Percentiles rank a stretch among this genome's conserved stretches.
These are phyloP conservation scores for Geum urbanum DNA, from an alignment of 306 rosid genomes.

Conservation along the genomic window DNA sequence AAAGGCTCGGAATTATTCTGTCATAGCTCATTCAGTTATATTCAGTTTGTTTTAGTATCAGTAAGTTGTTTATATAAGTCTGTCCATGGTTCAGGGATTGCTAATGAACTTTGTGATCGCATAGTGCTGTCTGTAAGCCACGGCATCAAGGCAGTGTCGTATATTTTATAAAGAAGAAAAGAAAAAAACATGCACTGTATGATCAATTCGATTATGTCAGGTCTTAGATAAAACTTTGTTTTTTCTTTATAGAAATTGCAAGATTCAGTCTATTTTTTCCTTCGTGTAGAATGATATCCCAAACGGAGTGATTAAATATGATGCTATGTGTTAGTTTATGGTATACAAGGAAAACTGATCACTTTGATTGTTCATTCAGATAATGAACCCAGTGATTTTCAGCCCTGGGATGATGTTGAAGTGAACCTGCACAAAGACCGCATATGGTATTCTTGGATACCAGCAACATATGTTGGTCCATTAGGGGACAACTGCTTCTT, in stretches of 20 bases:
- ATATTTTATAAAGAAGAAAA: no score
- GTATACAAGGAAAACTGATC: neutral
- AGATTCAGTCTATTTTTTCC: no score
- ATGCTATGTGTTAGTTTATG: neutral
- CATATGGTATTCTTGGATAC: constrained; percentile 9
- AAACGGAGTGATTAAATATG: neutral
- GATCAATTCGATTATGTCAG: no score
- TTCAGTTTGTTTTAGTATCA: no score
- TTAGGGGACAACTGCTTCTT: constrained; percentile 10
- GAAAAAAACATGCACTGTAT: no score
- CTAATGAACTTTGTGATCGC: no score
- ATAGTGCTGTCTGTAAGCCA: neutral
- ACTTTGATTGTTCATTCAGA: constrained; percentile 6
- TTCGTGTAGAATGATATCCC: neutral
- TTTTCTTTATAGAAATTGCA: no score
- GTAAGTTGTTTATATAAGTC: no score
- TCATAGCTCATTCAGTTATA: neutral
- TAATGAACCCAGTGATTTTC: neutral
- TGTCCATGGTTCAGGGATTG: no score
- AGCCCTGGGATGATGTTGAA: constrained; percentile 8
- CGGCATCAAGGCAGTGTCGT: neutral
- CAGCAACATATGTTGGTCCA: constrained; percentile 19
- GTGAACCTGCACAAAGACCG: neutral
- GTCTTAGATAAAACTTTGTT: neutral
- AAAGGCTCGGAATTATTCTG: neutral